These are phyloP conservation scores for Fonsecaea nubica DNA, from an alignment of 2,329 filamentous ascomycete species.

Conservation along the genomic window DNA sequence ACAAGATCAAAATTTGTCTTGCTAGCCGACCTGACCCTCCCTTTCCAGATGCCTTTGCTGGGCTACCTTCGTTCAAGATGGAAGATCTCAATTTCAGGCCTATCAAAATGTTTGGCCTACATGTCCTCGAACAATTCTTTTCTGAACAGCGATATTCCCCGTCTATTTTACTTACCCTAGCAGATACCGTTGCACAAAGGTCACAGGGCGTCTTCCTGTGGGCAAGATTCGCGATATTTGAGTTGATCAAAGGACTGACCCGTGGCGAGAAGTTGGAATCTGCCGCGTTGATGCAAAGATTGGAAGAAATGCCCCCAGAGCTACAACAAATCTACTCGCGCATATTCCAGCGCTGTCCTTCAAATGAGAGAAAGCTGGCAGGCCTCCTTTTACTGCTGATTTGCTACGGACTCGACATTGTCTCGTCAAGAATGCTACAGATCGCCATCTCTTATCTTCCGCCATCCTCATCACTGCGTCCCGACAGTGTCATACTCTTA, in stretches of 20 bases:
- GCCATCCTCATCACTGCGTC: neutral
- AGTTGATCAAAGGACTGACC: slow-evolving; percentile 16
- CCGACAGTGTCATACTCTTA: neutral
- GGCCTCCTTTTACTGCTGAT: neutral
- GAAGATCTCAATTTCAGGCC: neutral
- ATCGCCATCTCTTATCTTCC: neutral
- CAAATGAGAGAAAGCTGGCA: neutral
- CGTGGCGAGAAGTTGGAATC: slow-evolving; percentile 10
- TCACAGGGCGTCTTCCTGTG: slow-evolving; percentile 24
- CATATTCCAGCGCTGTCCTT: slow-evolving; percentile 2
- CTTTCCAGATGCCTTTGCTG: slow-evolving; percentile 16
- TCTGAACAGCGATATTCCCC: neutral
- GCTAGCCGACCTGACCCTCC: slow-evolving; percentile 18
- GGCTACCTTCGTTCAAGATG: neutral
- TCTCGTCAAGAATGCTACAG: neutral
- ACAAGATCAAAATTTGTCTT: slow-evolving; percentile 18
- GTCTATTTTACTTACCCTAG: neutral
- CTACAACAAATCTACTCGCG: slow-evolving; percentile 21
- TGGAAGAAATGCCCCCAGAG: slow-evolving; percentile 14
- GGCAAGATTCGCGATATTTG: slow-evolving; percentile 20
- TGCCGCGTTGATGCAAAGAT: slow-evolving; percentile 5
- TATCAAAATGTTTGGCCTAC: neutral
- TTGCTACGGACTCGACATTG: neutral
- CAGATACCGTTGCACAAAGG: neutral
- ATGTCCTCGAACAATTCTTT: neutral